Evolutionary conservation across 2,329 filamentous ascomycete species (phyloP).

Genomic region (Trichocomaceae sp.): DNA sequence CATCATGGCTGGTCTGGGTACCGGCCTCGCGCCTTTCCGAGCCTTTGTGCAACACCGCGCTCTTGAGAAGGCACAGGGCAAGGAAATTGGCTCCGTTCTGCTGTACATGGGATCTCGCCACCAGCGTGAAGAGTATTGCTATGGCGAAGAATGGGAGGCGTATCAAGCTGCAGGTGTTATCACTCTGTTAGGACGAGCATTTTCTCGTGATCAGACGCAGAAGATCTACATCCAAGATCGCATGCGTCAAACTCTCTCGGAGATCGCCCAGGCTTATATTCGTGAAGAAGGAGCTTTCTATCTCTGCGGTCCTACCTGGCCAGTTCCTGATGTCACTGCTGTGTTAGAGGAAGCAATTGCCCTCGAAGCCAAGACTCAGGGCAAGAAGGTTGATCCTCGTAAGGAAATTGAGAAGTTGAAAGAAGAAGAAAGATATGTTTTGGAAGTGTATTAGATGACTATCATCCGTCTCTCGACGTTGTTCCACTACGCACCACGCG

Average conservation of each 20-base stretch:
- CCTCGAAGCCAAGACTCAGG: slow-evolving; percentile 58
- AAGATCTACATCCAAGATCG: slow-evolving; percentile 99
- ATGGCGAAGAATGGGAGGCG: slow-evolving; percentile 98
- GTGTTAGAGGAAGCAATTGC: slow-evolving; percentile 90
- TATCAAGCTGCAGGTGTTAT: slow-evolving; percentile 94
- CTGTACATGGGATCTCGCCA: slow-evolving; percentile 96
- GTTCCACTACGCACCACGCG: too few species aligned
- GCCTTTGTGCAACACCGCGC: slow-evolving; percentile 97
- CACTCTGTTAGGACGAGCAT: slow-evolving; percentile 85
- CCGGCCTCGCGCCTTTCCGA: slow-evolving; percentile 96
- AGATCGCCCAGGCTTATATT: slow-evolving; percentile 82
- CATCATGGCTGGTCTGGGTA: slow-evolving; percentile 99
- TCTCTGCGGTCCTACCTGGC: slow-evolving; percentile 96
- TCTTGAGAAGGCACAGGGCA: slow-evolving; percentile 95
- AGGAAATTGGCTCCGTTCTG: slow-evolving; percentile 86
- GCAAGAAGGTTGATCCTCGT: slow-evolving; percentile 72
- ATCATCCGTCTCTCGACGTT: not conserved
- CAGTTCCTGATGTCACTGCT: slow-evolving; percentile 90
- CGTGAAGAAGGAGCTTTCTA: slow-evolving; percentile 88
- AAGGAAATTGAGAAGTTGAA: slow-evolving; percentile 97
- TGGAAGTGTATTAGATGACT: slow-evolving; percentile 77
- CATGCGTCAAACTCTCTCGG: slow-evolving; percentile 79
- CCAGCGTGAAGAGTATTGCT: slow-evolving; percentile 97
- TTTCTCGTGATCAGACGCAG: slow-evolving; percentile 91
- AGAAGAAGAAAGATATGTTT: slow-evolving; percentile 87